Percentiles rank a stretch among this genome's conserved stretches.
Evolutionary conservation across 2,329 filamentous ascomycete species (phyloP).

Genomic region (Beauveria varroae): DNA sequence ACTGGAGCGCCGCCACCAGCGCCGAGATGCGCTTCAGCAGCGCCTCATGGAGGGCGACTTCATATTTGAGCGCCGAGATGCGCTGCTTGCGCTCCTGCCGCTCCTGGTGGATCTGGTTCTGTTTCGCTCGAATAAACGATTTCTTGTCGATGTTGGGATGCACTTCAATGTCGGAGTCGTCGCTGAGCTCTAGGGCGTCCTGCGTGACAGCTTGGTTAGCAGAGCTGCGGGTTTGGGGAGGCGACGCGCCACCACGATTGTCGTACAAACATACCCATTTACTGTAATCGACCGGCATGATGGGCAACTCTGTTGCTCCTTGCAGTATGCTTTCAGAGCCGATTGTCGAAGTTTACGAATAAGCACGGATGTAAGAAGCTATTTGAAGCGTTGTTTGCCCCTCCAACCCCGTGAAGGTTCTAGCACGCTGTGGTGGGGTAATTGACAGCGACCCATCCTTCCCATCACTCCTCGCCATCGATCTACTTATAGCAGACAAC

Average conservation of each 20-base stretch:
- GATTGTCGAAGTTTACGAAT: slow-evolving; percentile 13
- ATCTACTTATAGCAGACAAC: background rate
- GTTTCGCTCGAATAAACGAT: slow-evolving; percentile 97
- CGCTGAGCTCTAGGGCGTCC: slow-evolving; percentile 91
- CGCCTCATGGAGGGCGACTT: slow-evolving; percentile 86
- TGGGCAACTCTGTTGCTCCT: slow-evolving; percentile 15
- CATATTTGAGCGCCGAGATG: slow-evolving; percentile 88
- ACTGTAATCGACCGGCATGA: slow-evolving; percentile 53
- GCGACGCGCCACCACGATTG: background rate
- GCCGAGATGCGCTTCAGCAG: slow-evolving; percentile 75
- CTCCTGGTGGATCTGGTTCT: slow-evolving; percentile 92
- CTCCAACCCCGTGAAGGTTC: slow-evolving; percentile 15
- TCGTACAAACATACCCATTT: slow-evolving; percentile 51
- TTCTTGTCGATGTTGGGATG: slow-evolving; percentile 98
- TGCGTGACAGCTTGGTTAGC: slow-evolving; percentile 24
- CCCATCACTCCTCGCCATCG: no score
- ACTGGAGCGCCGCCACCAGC: slow-evolving; percentile 66
- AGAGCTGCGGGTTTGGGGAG: background rate
- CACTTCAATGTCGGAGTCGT: slow-evolving; percentile 96
- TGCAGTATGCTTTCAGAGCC: background rate
- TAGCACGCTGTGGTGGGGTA: slow-evolving; percentile 11
- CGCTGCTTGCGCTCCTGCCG: slow-evolving; percentile 77
- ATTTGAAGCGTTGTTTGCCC: slow-evolving; percentile 3
- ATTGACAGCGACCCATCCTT: background rate
- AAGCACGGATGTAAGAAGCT: background rate